Evolutionary conservation across 345 rosid species (phyloP).

Genomic region (Citropsis articulata): DNA sequence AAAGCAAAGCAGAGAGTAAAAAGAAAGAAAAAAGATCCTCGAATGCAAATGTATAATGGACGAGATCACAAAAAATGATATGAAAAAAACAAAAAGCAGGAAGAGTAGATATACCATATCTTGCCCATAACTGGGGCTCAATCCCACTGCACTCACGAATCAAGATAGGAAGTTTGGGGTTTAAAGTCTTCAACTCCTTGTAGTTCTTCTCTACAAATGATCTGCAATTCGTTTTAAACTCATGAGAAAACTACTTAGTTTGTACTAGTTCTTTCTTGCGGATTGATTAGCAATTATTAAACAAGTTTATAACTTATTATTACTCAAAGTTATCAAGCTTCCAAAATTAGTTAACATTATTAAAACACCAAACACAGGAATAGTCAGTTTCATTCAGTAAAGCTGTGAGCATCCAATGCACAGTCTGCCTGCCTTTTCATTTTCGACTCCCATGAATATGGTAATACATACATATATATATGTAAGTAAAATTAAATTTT

Average conservation of each 20-base stretch:
- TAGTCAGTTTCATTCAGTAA: background rate
- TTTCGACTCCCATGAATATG: no score
- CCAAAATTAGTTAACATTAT: background rate
- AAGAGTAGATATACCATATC: conserved; percentile 62
- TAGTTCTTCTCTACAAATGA: conserved; percentile 84
- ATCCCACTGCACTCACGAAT: conserved; percentile 84
- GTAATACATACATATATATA: no score
- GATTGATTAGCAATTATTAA: background rate
- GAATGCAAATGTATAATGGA: background rate
- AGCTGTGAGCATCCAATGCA: background rate
- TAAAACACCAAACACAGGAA: background rate
- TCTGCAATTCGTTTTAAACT: conserved; percentile 29
- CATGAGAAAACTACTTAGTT: background rate
- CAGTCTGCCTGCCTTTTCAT: no score
- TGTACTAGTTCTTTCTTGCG: background rate
- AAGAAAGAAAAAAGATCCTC: background rate
- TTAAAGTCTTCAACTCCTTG: conserved; percentile 73
- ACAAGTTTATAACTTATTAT: no score
- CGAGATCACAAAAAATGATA: no score
- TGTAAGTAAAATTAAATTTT: no score
- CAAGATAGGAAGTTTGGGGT: conserved; percentile 86
- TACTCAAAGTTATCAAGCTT: background rate
- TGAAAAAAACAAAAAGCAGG: no score
- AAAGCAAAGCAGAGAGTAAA: no score
- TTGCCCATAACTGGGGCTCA: conserved; percentile 95